Base-by-base conservation (phyloP, 225 moss, liverwort and hornwort species). In the Asterella californica region DNA sequence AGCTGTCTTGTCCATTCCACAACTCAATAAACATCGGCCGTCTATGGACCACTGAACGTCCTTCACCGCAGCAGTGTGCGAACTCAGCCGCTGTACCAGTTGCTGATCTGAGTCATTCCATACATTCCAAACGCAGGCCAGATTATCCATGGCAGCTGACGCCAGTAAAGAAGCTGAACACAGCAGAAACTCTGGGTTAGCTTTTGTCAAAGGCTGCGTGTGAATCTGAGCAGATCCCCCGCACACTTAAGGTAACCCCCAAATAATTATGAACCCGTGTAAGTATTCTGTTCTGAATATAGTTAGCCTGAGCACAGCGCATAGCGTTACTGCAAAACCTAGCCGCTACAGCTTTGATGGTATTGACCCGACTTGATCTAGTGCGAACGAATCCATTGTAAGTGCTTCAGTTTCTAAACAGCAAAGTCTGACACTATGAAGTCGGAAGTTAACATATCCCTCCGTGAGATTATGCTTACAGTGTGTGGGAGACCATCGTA, bases 401-500 rank as follows among this genome's bases (percentile, higher is more conserved):
- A n/a, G n/a, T n/a, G n/a, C n/a, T n/a, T n/a, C n/a, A n/a, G n/a
- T n/a, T n/a, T n/a, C n/a, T n/a, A n/a, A n/a, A n/a, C n/a, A n/a
- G 42, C 42, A 42, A 42, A 3, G 3, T 42, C 3, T 42, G 42
- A 42, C 42, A 42, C 4, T 42, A 42, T 42, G 4, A 42, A 42
- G 7, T 3, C 42, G 4, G 42, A 7, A 42, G 7, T 42, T 42
- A 42, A 42, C 7, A 42, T 7, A 42, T 42, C 55, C 24, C 32
- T 69, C 5, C 4, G 57, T 57, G 24, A 64, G 29, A 64, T n/a
- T n/a, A 46, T 47, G 15, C 86, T 55, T 73, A 96, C 96, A 91
- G 76, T 94, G 91, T 54, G 90, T 90, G 29, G 94, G 93, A 84
- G 94, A 96, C 94, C 96, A 96, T n/a, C 89, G 87, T 66, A 93